A percentile compares a stretch with the other conserved stretches of the same genome.
These are phyloP conservation scores for Phytophthora chlamydospora DNA, from an alignment of 352 stramenopile genomes.

Conservation along the genomic window DNA sequence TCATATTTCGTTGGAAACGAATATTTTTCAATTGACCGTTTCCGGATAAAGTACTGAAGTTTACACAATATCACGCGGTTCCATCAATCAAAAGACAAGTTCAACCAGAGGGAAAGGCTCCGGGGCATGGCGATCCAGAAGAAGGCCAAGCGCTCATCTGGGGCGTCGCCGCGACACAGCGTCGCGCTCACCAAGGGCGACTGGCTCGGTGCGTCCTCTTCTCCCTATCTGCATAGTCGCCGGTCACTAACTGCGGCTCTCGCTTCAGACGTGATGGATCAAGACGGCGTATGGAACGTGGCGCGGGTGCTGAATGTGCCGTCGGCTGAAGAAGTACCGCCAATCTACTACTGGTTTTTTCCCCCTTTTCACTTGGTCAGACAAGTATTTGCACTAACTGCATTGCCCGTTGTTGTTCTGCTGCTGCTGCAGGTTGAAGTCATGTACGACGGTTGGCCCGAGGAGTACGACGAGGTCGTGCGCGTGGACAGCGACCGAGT, in stretches of 20 bases:
- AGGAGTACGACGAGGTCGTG: slow-evolving; percentile 67
- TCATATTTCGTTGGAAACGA: too few relatives aligned
- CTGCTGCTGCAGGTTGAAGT: slow-evolving; percentile 51
- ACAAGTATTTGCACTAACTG: background rate
- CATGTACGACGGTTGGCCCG: slow-evolving; percentile 70
- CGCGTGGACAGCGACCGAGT: slow-evolving; percentile 59
- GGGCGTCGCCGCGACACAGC: background rate
- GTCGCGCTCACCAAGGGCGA: slow-evolving; percentile 28
- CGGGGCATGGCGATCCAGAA: slow-evolving; percentile 5
- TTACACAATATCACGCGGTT: background rate
- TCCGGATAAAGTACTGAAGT: too few relatives aligned
- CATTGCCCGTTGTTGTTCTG: background rate
- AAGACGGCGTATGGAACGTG: slow-evolving; percentile 70
- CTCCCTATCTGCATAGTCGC: background rate
- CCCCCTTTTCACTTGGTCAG: background rate
- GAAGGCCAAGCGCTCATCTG: background rate
- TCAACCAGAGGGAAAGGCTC: too few relatives aligned
- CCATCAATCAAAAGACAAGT: background rate
- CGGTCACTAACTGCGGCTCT: background rate
- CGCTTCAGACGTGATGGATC: slow-evolving; percentile 58
- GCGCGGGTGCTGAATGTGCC: slow-evolving; percentile 46
- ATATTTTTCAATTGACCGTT: too few relatives aligned
- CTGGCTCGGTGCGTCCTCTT: slow-evolving; percentile 32
- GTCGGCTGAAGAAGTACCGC: slow-evolving; percentile 25
- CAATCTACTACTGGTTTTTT: background rate